Percentiles rank a stretch among this genome's conserved stretches.
Conservation (phyloP, 441 rosid genomes). For the Pelargonium cotyledonis region DNA sequence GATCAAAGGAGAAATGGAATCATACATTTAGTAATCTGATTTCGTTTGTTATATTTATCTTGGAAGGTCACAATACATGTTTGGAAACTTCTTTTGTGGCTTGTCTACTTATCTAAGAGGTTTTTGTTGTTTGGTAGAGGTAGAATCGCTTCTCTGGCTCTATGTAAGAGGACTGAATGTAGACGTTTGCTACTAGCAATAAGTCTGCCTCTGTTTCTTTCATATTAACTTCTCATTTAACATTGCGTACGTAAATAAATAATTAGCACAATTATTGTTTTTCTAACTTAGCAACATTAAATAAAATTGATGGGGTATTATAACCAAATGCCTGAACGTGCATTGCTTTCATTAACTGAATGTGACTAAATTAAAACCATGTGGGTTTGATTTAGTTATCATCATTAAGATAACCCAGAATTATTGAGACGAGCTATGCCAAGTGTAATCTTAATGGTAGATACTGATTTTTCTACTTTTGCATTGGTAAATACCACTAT, state of each 20-base stretch:
- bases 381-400: no score
- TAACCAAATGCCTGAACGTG: background rate
- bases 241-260: background rate
- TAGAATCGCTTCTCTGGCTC: background rate
- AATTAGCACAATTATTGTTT: background rate
- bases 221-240: background rate
- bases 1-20: background rate
- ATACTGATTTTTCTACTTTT: conserved; percentile 10
- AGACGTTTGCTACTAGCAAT: background rate
- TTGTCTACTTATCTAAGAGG: background rate
- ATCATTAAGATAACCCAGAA: no score
- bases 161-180: background rate
- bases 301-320: background rate
- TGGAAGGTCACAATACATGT: background rate
- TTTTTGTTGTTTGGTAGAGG: background rate
- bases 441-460: no score
- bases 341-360: no score
- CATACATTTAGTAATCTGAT: background rate
- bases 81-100: background rate
- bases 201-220: background rate
- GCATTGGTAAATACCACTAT: no score
- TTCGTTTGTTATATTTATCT: no score
- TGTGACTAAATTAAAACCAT: no score
- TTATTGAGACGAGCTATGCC: no score
- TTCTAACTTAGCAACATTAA: background rate